phyloP scores from a whole-genome alignment of 208 protist species.

The Zelonia costaricensis region DNA sequence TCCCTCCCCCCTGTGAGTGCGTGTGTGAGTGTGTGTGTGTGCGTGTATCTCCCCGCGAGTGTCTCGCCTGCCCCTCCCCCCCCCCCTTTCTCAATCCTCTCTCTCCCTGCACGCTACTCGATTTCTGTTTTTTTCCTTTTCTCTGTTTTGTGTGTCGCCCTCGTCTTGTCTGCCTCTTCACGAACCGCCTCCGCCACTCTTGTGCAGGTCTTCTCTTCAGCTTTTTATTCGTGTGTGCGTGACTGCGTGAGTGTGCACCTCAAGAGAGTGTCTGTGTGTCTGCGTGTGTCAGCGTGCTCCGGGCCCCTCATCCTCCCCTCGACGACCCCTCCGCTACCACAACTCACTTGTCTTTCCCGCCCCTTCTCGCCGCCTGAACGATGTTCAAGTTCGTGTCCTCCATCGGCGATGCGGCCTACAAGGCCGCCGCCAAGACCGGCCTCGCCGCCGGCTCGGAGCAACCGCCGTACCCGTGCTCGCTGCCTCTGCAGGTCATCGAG shows the following conservation, averaged over 20 bases:
- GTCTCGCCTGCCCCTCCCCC: neutral
- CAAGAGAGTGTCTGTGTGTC: too few species aligned
- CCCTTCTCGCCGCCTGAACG: neutral
- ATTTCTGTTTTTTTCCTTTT: slow-evolving; percentile 8
- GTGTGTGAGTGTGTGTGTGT: slow-evolving; percentile 1
- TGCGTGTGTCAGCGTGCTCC: too few species aligned
- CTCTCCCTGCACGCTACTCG: too few species aligned
- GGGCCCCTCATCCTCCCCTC: neutral
- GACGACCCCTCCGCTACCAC: neutral
- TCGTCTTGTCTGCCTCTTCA: too few species aligned
- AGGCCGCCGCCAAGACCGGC: slow-evolving; percentile 73
- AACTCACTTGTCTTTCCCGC: slow-evolving; percentile 1
- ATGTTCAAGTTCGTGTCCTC: slow-evolving; percentile 77
- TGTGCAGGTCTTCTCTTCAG: too few species aligned
- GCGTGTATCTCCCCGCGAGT: neutral
- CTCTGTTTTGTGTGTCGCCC: neutral
- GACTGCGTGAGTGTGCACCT: too few species aligned
- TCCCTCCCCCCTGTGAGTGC: neutral
- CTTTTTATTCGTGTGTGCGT: too few species aligned
- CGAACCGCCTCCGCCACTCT: too few species aligned
- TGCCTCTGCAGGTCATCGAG: slow-evolving; percentile 68
- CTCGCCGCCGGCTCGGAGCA: slow-evolving; percentile 70
- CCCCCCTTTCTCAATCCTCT: neutral
- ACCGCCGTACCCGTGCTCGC: slow-evolving; percentile 83
- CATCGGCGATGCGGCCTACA: slow-evolving; percentile 75